Evolutionary conservation across 768 basidiomycete species (phyloP).

Genomic region (Suillus bovinus): DNA sequence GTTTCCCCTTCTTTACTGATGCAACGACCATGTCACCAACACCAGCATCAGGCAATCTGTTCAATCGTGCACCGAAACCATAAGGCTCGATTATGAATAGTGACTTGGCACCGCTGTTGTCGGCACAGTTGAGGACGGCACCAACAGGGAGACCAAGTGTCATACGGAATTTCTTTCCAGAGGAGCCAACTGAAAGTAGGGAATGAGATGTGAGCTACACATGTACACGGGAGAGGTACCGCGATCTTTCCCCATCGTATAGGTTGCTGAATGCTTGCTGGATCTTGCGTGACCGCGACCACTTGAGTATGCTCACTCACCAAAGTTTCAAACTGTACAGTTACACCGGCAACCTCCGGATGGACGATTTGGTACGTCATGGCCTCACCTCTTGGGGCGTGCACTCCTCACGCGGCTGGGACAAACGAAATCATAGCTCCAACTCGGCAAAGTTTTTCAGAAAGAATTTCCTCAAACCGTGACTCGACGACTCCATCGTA

Average conservation of each 20-base stretch:
- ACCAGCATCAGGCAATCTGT: slow-evolving; percentile 95
- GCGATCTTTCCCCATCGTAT: slow-evolving; percentile 5
- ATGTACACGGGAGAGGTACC: slow-evolving; percentile 3
- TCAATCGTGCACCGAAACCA: slow-evolving; percentile 93
- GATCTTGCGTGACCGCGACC: neutral
- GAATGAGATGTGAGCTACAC: slow-evolving; percentile 4
- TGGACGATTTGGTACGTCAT: neutral
- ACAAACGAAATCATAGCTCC: neutral
- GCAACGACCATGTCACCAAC: slow-evolving; percentile 96
- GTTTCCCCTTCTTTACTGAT: slow-evolving; percentile 99
- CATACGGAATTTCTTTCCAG: slow-evolving; percentile 97
- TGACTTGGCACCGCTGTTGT: slow-evolving; percentile 99
- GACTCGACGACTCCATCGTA: neutral
- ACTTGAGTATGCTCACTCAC: neutral
- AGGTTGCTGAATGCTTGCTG: slow-evolving; percentile 1
- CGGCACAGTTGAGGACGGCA: slow-evolving; percentile 95
- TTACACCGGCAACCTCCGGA: neutral
- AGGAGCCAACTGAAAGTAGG: slow-evolving; percentile 47
- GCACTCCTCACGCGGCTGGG: neutral
- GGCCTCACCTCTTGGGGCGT: neutral
- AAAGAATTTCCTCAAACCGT: neutral
- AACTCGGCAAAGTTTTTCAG: neutral
- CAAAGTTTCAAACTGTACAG: slow-evolving; percentile 6
- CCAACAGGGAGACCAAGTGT: slow-evolving; percentile 93
- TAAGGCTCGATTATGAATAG: slow-evolving; percentile 94